Evolutionary conservation across 768 basidiomycete genomes (phyloP).

Genomic region (Tylopilus vinaceipallidus): DNA sequence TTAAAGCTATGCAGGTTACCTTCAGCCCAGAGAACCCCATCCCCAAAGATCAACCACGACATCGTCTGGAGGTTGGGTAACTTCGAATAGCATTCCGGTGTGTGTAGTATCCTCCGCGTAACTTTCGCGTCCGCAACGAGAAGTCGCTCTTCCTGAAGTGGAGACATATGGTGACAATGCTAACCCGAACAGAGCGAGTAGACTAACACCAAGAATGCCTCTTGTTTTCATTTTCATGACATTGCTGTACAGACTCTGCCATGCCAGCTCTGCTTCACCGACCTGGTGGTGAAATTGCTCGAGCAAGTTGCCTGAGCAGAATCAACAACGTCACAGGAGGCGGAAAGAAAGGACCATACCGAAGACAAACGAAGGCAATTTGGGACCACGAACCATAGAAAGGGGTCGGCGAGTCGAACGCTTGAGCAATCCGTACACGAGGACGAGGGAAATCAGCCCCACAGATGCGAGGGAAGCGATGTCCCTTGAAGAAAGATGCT

Average conservation of each 20-base stretch:
- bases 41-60: conserved; percentile 23
- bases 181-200: no score
- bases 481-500: conserved; percentile 2
- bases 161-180: neutral
- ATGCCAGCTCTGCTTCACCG: conserved; percentile 29
- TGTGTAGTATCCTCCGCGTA: conserved; percentile 37
- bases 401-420: conserved; percentile 4
- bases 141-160: conserved; percentile 41
- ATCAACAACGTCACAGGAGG: conserved; percentile 10
- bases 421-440: neutral
- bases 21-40: conserved; percentile 39
- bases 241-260: conserved; percentile 30
- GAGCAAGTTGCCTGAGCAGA: conserved; percentile 22
- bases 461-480: neutral
- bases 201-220: conserved; percentile 22
- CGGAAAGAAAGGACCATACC: conserved; percentile 4
- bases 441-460: neutral
- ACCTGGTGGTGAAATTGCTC: conserved; percentile 25
- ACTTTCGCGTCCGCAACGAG: conserved; percentile 48
- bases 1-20: conserved; percentile 21
- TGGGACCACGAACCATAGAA: conserved; percentile 13
- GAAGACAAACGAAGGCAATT: conserved; percentile 13
- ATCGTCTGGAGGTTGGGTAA: conserved; percentile 19
- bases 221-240: conserved; percentile 24
- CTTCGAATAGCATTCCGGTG: conserved; percentile 43